These are phyloP conservation scores for Jackrogersella minutella DNA, from an alignment of 495 filamentous ascomycete genomes.

Conservation along the genomic window DNA sequence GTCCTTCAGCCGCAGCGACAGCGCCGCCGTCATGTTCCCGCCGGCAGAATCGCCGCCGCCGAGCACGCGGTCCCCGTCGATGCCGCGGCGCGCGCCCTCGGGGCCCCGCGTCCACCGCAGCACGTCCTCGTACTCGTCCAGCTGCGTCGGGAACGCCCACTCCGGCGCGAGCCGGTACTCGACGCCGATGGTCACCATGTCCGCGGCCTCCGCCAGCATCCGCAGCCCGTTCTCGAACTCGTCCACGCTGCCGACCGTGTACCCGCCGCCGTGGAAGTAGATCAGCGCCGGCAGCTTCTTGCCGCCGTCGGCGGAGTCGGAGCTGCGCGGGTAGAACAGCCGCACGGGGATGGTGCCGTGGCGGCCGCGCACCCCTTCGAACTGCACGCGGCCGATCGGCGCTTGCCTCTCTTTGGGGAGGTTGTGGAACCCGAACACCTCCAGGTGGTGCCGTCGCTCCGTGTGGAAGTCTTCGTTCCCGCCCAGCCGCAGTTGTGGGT, in stretches of 20 bases:
- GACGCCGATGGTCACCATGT: conserved; percentile 42
- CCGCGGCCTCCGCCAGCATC: conserved; percentile 40
- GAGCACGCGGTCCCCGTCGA: conserved; percentile 38
- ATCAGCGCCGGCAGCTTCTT: conserved; percentile 41
- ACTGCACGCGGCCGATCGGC: conserved; percentile 45
- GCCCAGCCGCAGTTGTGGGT: conserved; percentile 26
- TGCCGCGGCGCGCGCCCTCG: conserved; percentile 31
- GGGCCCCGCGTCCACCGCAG: conserved; percentile 37
- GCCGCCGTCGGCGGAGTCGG: neutral
- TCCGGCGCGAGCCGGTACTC: conserved; percentile 53
- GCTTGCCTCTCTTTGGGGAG: conserved; percentile 27
- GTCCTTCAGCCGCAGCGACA: conserved; percentile 42
- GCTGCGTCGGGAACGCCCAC: conserved; percentile 47
- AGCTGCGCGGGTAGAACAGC: conserved; percentile 42
- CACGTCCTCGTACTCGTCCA: conserved; percentile 47
- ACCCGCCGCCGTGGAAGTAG: conserved; percentile 55
- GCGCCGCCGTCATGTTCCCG: conserved; percentile 50
- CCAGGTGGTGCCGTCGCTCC: conserved; percentile 45
- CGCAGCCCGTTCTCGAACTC: conserved; percentile 51
- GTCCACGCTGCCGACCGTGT: conserved; percentile 48
- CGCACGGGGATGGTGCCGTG: conserved; percentile 49
- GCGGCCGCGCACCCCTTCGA: conserved; percentile 48
- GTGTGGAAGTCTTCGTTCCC: conserved; percentile 39
- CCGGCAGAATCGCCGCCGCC: conserved; percentile 51
- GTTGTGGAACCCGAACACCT: conserved; percentile 46